A percentile compares a stretch with the other conserved stretches of the same genome.
These are phyloP conservation scores for Mycena sp. DNA, from an alignment of 1,284 basidiomycete genomes.

Conservation along the genomic window DNA sequence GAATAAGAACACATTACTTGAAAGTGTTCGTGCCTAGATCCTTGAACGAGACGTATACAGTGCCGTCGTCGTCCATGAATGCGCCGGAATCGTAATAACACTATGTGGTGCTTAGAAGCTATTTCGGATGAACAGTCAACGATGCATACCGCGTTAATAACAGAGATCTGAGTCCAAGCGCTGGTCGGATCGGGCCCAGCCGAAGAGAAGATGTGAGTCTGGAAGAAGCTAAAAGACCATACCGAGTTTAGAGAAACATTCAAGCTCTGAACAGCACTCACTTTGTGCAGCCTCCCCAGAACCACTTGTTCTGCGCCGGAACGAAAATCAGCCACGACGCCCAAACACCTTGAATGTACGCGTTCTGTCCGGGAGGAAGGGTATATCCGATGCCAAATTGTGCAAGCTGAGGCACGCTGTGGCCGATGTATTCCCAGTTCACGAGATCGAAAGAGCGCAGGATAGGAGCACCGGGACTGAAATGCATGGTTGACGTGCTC, in stretches of 20 bases:
- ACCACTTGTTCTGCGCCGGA: slow-evolving; percentile 33
- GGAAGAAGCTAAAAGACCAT: slow-evolving; percentile 7
- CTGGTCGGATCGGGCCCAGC: slow-evolving; percentile 22
- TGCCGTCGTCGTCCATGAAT: slow-evolving; percentile 34
- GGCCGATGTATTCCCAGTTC: slow-evolving; percentile 41
- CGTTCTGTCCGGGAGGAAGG: slow-evolving; percentile 30
- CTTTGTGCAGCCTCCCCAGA: slow-evolving; percentile 39
- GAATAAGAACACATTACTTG: neutral
- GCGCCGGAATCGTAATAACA: slow-evolving; percentile 35
- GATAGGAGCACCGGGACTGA: slow-evolving; percentile 39
- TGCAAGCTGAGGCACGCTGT: slow-evolving; percentile 37
- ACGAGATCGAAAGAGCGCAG: slow-evolving; percentile 38
- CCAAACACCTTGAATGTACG: slow-evolving; percentile 39
- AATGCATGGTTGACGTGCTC: slow-evolving; percentile 37
- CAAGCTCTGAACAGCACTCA: slow-evolving; percentile 22
- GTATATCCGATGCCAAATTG: slow-evolving; percentile 30
- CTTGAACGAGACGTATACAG: slow-evolving; percentile 34
- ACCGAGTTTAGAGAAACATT: slow-evolving; percentile 26
- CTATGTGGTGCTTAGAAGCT: slow-evolving; percentile 19
- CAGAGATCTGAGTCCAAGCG: slow-evolving; percentile 26
- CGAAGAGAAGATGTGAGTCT: slow-evolving; percentile 13
- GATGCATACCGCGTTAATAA: slow-evolving; percentile 5
- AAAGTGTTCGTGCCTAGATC: slow-evolving; percentile 5
- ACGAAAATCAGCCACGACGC: slow-evolving; percentile 36
- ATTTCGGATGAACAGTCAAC: neutral